Evolutionary conservation across 495 filamentous ascomycete species (phyloP).

Genomic region (Acidomyces sp.): DNA sequence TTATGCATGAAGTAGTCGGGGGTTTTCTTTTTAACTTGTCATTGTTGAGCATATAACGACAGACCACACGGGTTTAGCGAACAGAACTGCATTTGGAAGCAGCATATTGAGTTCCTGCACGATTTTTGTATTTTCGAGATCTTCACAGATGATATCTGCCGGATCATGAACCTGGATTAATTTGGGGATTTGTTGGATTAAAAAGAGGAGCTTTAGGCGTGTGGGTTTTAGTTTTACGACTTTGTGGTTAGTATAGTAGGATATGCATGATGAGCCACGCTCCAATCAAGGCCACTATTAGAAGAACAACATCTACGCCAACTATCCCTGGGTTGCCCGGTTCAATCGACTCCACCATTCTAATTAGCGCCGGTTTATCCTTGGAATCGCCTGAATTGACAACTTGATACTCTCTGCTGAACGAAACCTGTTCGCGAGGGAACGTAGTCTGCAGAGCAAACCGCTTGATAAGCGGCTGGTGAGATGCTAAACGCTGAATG

Average conservation of each 20-base stretch:
- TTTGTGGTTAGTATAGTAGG: not conserved
- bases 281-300: not conserved
- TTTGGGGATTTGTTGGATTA: no score
- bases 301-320: not conserved
- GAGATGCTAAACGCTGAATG: not conserved
- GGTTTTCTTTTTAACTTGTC: not conserved
- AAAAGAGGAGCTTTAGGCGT: no score
- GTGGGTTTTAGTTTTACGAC: no score
- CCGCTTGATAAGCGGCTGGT: not conserved
- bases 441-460: not conserved
- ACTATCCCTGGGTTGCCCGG: not conserved
- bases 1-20: conserved; percentile 5
- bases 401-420: not conserved
- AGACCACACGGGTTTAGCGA: no score
- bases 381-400: not conserved
- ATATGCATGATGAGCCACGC: not conserved
- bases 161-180: no score
- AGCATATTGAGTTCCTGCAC: no score
- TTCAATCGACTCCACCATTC: not conserved
- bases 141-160: no score
- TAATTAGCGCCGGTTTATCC: not conserved
- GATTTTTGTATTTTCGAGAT: no score
- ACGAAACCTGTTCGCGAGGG: not conserved
- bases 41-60: not conserved
- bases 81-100: no score